These are phyloP conservation scores for Salvia miltiorrhiza DNA, from an alignment of 257 asterid species.

Conservation along the genomic window DNA sequence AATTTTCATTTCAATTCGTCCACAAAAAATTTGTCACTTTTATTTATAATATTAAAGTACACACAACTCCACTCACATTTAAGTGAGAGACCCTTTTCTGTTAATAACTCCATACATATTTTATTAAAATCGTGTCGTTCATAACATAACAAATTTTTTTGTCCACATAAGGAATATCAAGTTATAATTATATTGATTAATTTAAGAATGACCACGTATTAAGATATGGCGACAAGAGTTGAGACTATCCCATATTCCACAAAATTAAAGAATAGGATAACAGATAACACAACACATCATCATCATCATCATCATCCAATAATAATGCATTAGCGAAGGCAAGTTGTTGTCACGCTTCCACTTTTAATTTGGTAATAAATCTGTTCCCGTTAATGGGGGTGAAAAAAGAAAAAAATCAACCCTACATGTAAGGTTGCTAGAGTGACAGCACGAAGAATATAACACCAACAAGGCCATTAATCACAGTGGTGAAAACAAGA, in stretches of 20 bases:
- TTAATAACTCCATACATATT: too few species aligned
- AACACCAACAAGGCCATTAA: not conserved
- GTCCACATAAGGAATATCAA: too few species aligned
- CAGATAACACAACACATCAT: too few species aligned
- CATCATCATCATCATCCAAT: not conserved
- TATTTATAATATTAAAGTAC: too few species aligned
- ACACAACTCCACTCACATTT: too few species aligned
- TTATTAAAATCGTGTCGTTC: too few species aligned
- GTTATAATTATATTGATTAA: not conserved
- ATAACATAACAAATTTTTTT: too few species aligned
- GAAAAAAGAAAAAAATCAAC: not conserved
- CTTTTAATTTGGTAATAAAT: not conserved
- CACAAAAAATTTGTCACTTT: too few species aligned
- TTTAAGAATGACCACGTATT: not conserved
- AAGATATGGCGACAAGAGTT: not conserved
- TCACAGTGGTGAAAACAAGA: not conserved
- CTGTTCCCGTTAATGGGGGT: not conserved
- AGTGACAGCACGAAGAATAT: not conserved
- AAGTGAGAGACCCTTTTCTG: too few species aligned
- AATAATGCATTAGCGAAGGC: not conserved
- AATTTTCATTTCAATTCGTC: too few species aligned
- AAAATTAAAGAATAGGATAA: too few species aligned
- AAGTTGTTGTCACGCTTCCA: slow-evolving; percentile 10
- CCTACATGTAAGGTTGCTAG: not conserved
- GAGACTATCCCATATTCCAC: not conserved